phyloP scores from a whole-genome alignment of 2,329 filamentous ascomycete genomes.

The Trichoderma sp. region DNA sequence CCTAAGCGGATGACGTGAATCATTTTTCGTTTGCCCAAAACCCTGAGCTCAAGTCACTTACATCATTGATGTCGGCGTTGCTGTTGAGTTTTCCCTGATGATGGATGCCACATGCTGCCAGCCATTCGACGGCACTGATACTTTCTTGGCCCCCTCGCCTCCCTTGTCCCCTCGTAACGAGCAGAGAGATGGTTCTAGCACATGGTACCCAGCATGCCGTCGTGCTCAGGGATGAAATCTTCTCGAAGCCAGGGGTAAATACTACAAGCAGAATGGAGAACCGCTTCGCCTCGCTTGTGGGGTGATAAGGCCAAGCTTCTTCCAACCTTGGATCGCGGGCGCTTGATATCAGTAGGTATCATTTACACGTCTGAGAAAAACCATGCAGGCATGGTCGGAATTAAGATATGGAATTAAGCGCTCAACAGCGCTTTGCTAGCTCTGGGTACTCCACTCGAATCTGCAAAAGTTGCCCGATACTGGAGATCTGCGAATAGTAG shows the following conservation, averaged over 20 bases:
- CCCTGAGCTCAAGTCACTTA: too few relatives aligned
- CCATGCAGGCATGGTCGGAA: background rate
- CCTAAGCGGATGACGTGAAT: too few relatives aligned
- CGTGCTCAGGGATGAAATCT: background rate
- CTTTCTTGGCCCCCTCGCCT: too few relatives aligned
- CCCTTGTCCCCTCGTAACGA: background rate
- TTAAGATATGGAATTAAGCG: background rate
- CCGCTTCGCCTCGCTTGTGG: background rate
- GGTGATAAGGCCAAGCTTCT: background rate
- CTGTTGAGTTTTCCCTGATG: too few relatives aligned
- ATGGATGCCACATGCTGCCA: too few relatives aligned
- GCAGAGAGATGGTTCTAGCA: too few relatives aligned
- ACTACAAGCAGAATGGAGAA: background rate
- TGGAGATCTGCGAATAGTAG: too few relatives aligned
- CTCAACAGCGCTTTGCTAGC: background rate
- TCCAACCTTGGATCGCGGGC: background rate
- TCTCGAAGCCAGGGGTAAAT: background rate
- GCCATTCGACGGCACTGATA: too few relatives aligned
- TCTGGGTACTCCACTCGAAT: background rate
- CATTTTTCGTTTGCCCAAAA: too few relatives aligned
- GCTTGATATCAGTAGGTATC: background rate
- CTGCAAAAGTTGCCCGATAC: too few relatives aligned
- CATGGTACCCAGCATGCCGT: background rate
- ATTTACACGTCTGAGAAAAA: background rate
- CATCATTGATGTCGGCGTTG: too few relatives aligned